Base-by-base conservation (phyloP, 2,329 filamentous ascomycete species). In the Fusarium luffae region DNA sequence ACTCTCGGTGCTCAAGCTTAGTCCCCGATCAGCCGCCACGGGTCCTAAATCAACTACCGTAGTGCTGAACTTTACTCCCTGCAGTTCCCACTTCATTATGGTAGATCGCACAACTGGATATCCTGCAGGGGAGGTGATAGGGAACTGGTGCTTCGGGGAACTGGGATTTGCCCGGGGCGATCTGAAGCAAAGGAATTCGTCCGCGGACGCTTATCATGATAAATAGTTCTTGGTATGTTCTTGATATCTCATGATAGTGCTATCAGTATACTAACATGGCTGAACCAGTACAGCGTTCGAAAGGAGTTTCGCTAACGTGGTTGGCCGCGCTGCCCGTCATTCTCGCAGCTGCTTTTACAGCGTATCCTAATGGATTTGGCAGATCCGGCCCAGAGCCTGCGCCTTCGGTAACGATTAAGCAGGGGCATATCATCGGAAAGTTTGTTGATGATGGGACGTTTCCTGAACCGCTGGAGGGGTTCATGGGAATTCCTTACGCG, bases 401-500 rank as follows among this genome's bases (percentile, higher is more conserved):
- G 9, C 68, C 68, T 1, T 66, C 72, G 4, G 76, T 78, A 10
- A 75, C 51, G 16, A 75, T 77, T n/a, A 63, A 70, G 23, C 75
- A 80, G 58, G 79, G 78, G 0, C 70, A 63, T 2, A 66, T 81
- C 13, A 43, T 78, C 54, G 78, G 79, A 2, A 76, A 74, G 27
- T 59, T 77, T 7, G 66, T 80, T 57, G 69, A 74, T n/a, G 65
- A 79, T 63, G 75, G 74, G 16, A 71, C 61, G 1, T 77, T 76
- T 59, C 74, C 73, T 18, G 43, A 75, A n/a, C 75, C 77, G 1
- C 55, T 81, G 5, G 79, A 82, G 49, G 73, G 77, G 3, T 86
- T 86, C 63, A 77, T 84, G 46, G 83, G 83, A 2, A 81, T 86
- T 42, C 83, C 82, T 0, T 85, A 85, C 71, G 83, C 82, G 0